Base-by-base conservation (phyloP, 371 early-diverging fungal species). In the Rhizopus delemar region DNA sequence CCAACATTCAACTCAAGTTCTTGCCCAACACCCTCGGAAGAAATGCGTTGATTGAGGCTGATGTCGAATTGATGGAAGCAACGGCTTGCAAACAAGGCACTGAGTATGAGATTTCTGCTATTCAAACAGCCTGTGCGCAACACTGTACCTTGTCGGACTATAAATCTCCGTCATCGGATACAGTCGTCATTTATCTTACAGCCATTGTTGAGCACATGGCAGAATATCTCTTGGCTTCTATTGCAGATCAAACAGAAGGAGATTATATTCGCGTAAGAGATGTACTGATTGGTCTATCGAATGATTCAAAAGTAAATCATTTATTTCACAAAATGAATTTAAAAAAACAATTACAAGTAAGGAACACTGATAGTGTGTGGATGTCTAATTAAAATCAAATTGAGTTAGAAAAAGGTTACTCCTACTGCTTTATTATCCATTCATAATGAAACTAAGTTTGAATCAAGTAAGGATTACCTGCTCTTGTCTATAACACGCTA, bases 41-140 rank as follows among this genome's bases (percentile, higher is more conserved):
- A 65, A 81, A 81, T 57, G 80, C 85, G n/a, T 74, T 86, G 46
- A 80, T 82, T 12, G 86, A 86, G 68, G 85, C 86, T n/a, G 86
- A 86, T 57, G 63, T 84, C 6, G 84, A 86, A 55, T 68, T 85
- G 3, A 84, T 43, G 43, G 43, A 43, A 11, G 16, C 13, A n/a
- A 5, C 11, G 0, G 1, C 13, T 68, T 36, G 36, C 11, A 50
- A 56, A 12, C 56, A 55, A 13, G n/a, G n/a, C n/a, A 43, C 43
- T 13, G n/a, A 11, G 6, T 43, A n/a, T n/a, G 46, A 56, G 8
- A 56, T 60, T 3, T 63, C 64, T 29, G 65, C 0, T 6, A 11
- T 45, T 50, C 74, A 82, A 41, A 56, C 73, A 33, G 76, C 78
- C 9, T 84, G 84, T 60, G 70, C 77, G 41, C 64, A 75, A 51